Conservation (phyloP, 2,329 filamentous ascomycete genomes). For the Aspergillaceae sp. region DNA sequence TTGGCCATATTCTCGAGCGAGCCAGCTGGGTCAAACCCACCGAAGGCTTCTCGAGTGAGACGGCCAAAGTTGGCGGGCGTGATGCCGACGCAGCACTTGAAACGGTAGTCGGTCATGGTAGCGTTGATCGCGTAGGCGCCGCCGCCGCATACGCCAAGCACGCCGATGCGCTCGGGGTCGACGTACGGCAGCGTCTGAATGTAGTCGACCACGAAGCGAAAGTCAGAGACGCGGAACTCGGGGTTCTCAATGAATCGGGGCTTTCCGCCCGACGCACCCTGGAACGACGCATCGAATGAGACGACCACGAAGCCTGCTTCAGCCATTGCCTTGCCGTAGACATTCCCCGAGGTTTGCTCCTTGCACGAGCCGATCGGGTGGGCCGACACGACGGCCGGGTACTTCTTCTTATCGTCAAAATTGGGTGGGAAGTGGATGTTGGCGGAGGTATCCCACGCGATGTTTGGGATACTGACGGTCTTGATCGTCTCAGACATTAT, state of each 20-base stretch:
- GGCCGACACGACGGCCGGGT: slow-evolving; percentile 15
- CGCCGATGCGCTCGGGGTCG: slow-evolving; percentile 19
- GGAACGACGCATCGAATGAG: slow-evolving; percentile 16
- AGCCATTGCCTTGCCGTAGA: slow-evolving; percentile 17
- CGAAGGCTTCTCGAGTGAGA: slow-evolving; percentile 8
- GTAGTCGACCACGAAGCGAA: slow-evolving; percentile 20
- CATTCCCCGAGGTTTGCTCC: slow-evolving; percentile 16
- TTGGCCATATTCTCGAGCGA: not conserved
- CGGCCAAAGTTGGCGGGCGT: slow-evolving; percentile 11
- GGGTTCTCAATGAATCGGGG: slow-evolving; percentile 17
- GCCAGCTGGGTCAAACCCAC: slow-evolving; percentile 7
- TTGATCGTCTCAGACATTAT: no score
- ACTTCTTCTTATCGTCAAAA: no score
- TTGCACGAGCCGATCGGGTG: slow-evolving; percentile 21
- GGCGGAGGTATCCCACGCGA: no score
- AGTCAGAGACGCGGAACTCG: slow-evolving; percentile 16
- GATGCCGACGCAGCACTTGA: slow-evolving; percentile 11
- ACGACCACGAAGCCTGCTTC: slow-evolving; percentile 18
- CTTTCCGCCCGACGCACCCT: slow-evolving; percentile 16
- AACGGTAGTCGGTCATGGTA: slow-evolving; percentile 22
- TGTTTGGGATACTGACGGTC: no score
- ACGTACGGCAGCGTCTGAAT: slow-evolving; percentile 14
- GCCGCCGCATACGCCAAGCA: slow-evolving; percentile 20
- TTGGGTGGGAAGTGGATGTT: no score
- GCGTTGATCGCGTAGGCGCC: slow-evolving; percentile 24